These are phyloP conservation scores for Choricystis sp. DNA, from an alignment of 139 green algal species.

Conservation along the genomic window DNA sequence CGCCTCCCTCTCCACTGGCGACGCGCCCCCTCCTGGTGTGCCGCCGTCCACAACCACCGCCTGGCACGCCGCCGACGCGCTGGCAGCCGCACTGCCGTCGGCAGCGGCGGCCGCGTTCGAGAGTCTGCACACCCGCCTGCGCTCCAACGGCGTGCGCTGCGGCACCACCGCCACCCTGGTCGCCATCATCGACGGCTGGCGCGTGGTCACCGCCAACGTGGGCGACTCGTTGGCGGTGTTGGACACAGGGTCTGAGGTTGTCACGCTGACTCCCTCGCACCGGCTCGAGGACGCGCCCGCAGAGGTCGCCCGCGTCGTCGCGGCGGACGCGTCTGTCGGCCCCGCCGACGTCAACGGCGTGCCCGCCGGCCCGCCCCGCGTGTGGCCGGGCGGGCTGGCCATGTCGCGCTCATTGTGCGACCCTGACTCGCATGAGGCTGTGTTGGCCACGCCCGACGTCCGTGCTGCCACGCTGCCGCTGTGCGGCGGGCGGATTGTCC, in stretches of 20 bases:
- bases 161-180: slow-evolving; percentile 71
- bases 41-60: too few relatives aligned
- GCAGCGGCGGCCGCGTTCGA: slow-evolving; percentile 4
- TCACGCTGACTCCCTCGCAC: slow-evolving; percentile 22
- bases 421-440: slow-evolving; percentile 21
- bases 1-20: too few relatives aligned
- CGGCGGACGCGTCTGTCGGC: slow-evolving; percentile 5
- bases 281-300: slow-evolving; percentile 6
- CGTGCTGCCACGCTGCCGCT: slow-evolving; percentile 47
- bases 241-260: slow-evolving; percentile 53
- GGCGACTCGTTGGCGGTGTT: slow-evolving; percentile 41
- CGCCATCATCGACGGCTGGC: slow-evolving; percentile 33
- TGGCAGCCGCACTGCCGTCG: background rate
- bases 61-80: background rate
- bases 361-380: slow-evolving; percentile 53
- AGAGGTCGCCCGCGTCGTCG: slow-evolving; percentile 30
- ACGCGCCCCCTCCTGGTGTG: too few relatives aligned
- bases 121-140: slow-evolving; percentile 2
- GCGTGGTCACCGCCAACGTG: slow-evolving; percentile 39
- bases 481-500: slow-evolving; percentile 55
- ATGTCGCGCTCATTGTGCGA: slow-evolving; percentile 76
- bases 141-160: slow-evolving; percentile 1
- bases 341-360: slow-evolving; percentile 35
- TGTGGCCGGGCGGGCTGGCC: slow-evolving; percentile 80
- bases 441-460: slow-evolving; percentile 6